Percentiles rank a stretch among this genome's conserved stretches.
phyloP scores from a whole-genome alignment of 768 basidiomycete genomes.

The Strobilomyces echinocephalus region DNA sequence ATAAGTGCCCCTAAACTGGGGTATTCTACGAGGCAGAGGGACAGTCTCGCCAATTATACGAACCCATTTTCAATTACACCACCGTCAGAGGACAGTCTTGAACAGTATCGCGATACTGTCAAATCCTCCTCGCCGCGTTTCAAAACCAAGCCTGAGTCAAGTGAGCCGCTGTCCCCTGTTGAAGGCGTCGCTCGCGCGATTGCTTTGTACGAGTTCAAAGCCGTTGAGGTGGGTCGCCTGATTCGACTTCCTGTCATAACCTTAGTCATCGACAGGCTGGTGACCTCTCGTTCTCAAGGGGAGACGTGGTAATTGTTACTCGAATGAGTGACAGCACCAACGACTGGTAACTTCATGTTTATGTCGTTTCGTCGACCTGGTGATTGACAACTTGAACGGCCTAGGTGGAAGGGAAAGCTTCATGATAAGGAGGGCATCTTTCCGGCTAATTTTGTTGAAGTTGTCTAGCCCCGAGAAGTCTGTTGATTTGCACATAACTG shows the following conservation, averaged over 20 bases:
- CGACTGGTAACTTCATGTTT: slow-evolving; percentile 56
- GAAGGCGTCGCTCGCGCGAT: slow-evolving; percentile 71
- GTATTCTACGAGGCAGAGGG: slow-evolving; percentile 10
- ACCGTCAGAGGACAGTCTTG: slow-evolving; percentile 19
- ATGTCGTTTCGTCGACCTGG: not conserved
- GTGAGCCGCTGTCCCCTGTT: slow-evolving; percentile 42
- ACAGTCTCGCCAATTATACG: slow-evolving; percentile 9
- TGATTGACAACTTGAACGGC: not conserved
- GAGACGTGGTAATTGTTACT: slow-evolving; percentile 66
- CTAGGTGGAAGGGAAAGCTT: slow-evolving; percentile 76
- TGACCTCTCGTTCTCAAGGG: slow-evolving; percentile 72
- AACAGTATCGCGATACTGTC: slow-evolving; percentile 6
- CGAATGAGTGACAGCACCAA: slow-evolving; percentile 67
- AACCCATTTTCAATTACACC: slow-evolving; percentile 28
- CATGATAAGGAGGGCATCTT: slow-evolving; percentile 61
- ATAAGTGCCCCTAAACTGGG: slow-evolving; percentile 27
- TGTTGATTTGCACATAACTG: not conserved
- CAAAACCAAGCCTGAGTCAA: slow-evolving; percentile 47
- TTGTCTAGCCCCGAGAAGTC: slow-evolving; percentile 31
- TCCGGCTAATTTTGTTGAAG: slow-evolving; percentile 81
- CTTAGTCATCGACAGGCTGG: slow-evolving; percentile 45
- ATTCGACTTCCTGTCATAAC: not conserved
- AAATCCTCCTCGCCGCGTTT: slow-evolving; percentile 31
- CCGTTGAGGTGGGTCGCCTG: slow-evolving; percentile 52
- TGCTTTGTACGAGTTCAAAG: slow-evolving; percentile 68